These are phyloP conservation scores for Saprolegnia diclina DNA, from an alignment of 352 stramenopile species.

Conservation along the genomic window DNA sequence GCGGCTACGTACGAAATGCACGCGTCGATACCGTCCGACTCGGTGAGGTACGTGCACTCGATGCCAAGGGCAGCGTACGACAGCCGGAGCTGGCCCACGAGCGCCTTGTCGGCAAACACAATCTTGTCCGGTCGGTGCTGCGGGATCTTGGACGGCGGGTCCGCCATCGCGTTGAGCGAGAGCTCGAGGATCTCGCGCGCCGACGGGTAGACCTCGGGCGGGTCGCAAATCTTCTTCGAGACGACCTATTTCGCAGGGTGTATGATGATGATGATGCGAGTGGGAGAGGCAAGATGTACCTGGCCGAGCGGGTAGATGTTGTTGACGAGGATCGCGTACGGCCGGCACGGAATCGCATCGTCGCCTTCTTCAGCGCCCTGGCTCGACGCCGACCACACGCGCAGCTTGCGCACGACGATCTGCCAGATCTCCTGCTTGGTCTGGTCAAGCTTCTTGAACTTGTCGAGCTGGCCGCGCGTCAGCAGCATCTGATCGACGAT, in stretches of 20 bases:
- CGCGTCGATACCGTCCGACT: conserved; percentile 78
- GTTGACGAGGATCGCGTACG: conserved; percentile 83
- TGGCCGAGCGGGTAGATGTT: conserved; percentile 81
- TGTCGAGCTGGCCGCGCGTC: conserved; percentile 51
- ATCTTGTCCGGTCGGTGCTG: conserved; percentile 84
- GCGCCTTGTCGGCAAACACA: conserved; percentile 73
- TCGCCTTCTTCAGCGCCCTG: conserved; percentile 43
- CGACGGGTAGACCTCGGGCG: conserved; percentile 70
- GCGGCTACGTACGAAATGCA: conserved; percentile 61
- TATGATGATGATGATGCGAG: too few species aligned
- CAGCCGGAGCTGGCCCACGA: conserved; percentile 66
- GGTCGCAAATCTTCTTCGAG: conserved; percentile 80
- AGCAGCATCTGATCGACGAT: conserved; percentile 71
- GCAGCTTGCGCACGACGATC: conserved; percentile 79
- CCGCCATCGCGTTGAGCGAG: conserved; percentile 68
- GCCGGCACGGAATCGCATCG: conserved; percentile 63
- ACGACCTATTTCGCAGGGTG: conserved; percentile 37
- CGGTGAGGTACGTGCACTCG: conserved; percentile 78
- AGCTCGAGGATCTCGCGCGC: conserved; percentile 58
- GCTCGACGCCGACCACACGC: conserved; percentile 80
- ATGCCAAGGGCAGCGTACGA: conserved; percentile 69
- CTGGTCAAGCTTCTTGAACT: conserved; percentile 65
- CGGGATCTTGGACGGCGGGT: conserved; percentile 60
- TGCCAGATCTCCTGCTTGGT: conserved; percentile 82
- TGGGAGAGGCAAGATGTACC: conserved; percentile 25